phyloP scores from a whole-genome alignment of 768 basidiomycete species.

The Kwoniella mangroviensis region DNA sequence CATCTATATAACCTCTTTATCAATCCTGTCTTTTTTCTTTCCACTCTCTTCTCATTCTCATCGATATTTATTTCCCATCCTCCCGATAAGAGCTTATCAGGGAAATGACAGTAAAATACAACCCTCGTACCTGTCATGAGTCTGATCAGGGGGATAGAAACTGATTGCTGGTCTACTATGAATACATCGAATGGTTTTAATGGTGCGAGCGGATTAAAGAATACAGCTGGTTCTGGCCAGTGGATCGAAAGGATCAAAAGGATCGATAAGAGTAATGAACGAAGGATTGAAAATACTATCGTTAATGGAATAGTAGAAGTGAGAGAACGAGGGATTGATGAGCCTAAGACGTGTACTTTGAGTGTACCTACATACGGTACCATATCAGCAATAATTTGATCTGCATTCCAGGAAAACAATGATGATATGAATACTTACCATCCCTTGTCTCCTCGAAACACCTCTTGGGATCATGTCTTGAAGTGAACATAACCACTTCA shows the following conservation, averaged over 20 bases:
- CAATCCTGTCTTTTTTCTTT: constrained; percentile 63
- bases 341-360: constrained; percentile 70
- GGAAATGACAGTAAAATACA: constrained; percentile 98
- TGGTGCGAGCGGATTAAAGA: constrained; percentile 42
- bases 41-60: constrained; percentile 13
- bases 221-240: constrained; percentile 42
- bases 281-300: constrained; percentile 83
- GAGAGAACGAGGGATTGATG: constrained; percentile 80
- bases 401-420: not conserved
- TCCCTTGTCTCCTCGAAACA: constrained; percentile 94
- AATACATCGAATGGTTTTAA: constrained; percentile 69
- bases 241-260: constrained; percentile 64
- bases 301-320: constrained; percentile 72
- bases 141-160: constrained; percentile 83
- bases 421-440: constrained; percentile 63
- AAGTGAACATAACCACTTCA: constrained; percentile 85
- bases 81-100: constrained; percentile 78
- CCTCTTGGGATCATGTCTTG: constrained; percentile 81
- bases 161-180: constrained; percentile 93
- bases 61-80: constrained; percentile 61
- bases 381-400: not conserved
- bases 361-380: constrained; percentile 68
- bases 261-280: constrained; percentile 79
- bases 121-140: constrained; percentile 72
- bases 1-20: constrained; percentile 74